Base-by-base conservation (phyloP, 768 basidiomycete genomes). In the Boletus vinaceobasis region DNA sequence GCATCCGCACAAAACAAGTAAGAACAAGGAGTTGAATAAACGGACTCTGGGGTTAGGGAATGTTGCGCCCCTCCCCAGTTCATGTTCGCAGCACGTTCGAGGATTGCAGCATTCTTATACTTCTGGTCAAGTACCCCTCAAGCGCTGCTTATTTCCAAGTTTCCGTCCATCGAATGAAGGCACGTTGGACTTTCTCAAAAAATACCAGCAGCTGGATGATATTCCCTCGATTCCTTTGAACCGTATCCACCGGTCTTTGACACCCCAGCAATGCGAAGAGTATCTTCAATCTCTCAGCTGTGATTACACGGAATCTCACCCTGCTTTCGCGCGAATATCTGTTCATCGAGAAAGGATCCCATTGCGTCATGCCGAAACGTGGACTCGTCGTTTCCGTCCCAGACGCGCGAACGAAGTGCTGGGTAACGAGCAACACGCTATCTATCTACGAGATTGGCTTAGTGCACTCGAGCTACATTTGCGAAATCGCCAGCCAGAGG, bases 361-460 rank as follows among this genome's bases (percentile, higher is more conserved):
- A 17, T 58, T 9, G 62, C 69, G 23, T 61, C 73, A 38, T 52
- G 31, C 46, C 73, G 77, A 82, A 38, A 69, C 80, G 13, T 95
- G 93, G 91, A 71, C 79, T 19, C 82, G 86, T 43, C 86, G 81
- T 61, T 94, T 88, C 81, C 83, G 81, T 19, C 93, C 93, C 26
- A 78, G 77, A 49, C 73, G 78, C 39, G 90, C 91, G 13, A 78
- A 80, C 23, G 82, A 94, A 56, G 83, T 93, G 4, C 75, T 96
- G 1, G 90, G 90, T 7, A 94, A 93, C 64, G 84, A 90, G 66
- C 66, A 70, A 9, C 80, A 82, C 46, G 87, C 92, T 1, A 61
- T 76, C 27, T 90, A 86, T 69, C 74, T 95, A 51, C 81, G 87
- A 37, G 82, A 88, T 48, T 95, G 93, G 93, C 75, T 95, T 45